Base-by-base conservation (phyloP, 1,284 basidiomycete species). In the Hortiboletus rubellus region DNA sequence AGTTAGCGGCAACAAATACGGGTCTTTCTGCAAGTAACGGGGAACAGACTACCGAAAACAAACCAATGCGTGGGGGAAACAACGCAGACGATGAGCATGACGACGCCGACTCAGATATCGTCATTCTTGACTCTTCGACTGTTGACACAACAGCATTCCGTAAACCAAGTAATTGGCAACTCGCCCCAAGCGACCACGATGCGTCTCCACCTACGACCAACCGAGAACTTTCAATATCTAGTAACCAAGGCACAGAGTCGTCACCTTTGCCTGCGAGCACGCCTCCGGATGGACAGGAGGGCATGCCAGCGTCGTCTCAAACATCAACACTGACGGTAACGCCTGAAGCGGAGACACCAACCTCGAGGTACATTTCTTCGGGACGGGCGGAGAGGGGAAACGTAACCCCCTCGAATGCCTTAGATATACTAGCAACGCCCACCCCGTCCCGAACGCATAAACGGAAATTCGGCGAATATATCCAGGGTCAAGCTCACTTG, bases 61-160 rank as follows among this genome's bases (percentile, higher is more conserved):
- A 56, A 17, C 5, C 30, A 5, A 15, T 36, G 6, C 8, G 30
- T 1, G 24, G 22, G 7, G 45, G 3, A 27, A 42, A 37, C 45
- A 49, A 47, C 12, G 30, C 9, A 6, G 41, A 37, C 5, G 51
- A 57, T 31, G 59, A 50, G 3, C 37, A 36, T 17, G 62, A 61
- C 2, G 68, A 69, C 6, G 58, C 50, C 34, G 70, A 69, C 51
- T 68, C 70, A 0, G 68, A 70, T 31, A 59, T 73, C 15, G 42
- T 70, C 24, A 40, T 73, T 36, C 63, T 70, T 3, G 70, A 70
- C 42, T 71, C 70, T 50, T 69, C 69, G 24, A 51, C 57, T 17
- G 12, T 73, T 12, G 68, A 70, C 40, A 60, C 67, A 3, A 38
- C 65, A 4, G 61, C 57, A 27, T 70, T 70, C 47, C 67, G 57